phyloP scores from a whole-genome alignment of 2,329 filamentous ascomycete genomes.

The Cercospora sesami region DNA sequence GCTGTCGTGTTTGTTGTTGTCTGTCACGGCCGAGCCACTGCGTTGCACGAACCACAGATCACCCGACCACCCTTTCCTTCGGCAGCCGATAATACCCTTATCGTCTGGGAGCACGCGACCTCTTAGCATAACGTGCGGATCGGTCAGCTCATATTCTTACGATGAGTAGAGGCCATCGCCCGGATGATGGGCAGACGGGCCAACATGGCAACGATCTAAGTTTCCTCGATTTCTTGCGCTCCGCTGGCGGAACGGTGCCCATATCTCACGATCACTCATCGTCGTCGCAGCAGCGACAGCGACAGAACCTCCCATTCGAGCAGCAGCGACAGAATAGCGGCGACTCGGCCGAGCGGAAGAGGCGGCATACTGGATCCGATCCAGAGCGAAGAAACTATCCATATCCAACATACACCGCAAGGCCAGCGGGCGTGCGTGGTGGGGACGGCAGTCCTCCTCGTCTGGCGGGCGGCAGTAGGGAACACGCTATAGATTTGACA shows the following conservation, averaged over 20 bases:
- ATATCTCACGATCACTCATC: slow-evolving; percentile 6
- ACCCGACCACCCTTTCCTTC: slow-evolving; percentile 14
- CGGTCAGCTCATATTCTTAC: background rate
- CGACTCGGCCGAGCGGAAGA: slow-evolving; percentile 34
- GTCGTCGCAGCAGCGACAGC: slow-evolving; percentile 2
- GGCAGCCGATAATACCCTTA: slow-evolving; percentile 11
- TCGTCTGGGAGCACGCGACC: slow-evolving; percentile 19
- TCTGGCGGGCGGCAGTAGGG: slow-evolving; percentile 18
- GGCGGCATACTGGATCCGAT: slow-evolving; percentile 31
- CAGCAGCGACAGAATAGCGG: slow-evolving; percentile 5
- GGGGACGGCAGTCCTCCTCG: slow-evolving; percentile 3
- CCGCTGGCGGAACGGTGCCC: slow-evolving; percentile 29
- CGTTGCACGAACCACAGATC: slow-evolving; percentile 16
- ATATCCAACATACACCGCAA: slow-evolving; percentile 19
- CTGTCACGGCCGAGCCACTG: slow-evolving; percentile 8
- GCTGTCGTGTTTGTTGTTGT: slow-evolving; percentile 1
- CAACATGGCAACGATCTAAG: slow-evolving; percentile 23
- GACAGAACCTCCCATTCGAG: background rate
- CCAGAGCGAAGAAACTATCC: slow-evolving; percentile 30
- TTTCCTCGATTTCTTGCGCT: slow-evolving; percentile 31
- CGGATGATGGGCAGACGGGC: slow-evolving; percentile 12
- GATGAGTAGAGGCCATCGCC: slow-evolving; percentile 14
- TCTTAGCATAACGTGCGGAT: background rate
- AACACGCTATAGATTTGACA: slow-evolving; percentile 33
- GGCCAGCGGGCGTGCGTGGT: slow-evolving; percentile 7